Evolutionary conservation across 2,329 filamentous ascomycete species (phyloP), one percentile per base, ranked within the genome.

Genomic region (Xylariaceae sp.): DNA sequence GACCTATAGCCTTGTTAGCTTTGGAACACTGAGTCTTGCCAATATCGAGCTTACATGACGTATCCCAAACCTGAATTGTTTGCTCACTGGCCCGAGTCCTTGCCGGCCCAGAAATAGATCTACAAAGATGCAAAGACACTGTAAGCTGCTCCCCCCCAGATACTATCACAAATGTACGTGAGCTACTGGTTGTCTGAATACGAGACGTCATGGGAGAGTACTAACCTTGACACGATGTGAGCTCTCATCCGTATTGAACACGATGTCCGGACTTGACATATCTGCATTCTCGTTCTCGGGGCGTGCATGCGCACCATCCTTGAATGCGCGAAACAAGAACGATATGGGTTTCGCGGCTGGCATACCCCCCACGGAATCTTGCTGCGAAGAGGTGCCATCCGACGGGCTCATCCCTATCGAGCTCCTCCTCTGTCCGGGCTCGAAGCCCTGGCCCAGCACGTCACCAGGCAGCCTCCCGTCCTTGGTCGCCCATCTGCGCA

Each of bases 161-260:
- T 57, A 32, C 45, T 48, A 8, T 34, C 9, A n/a, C 26, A 29
- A n/a, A n/a, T n/a, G n/a, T n/a, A n/a, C n/a, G n/a, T n/a, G n/a
- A 29, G n/a, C 26, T 29, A 9, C 9, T 9, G 26, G 26, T n/a
- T 29, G 9, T 9, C n/a, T n/a, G 9, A 9, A 29, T 29, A n/a
- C 26, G 26, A 9, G 26, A 29, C n/a, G 26, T n/a, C 9, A n/a
- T n/a, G 26, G n/a, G 26, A 29, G 26, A 29, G 26, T 29, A 34
- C 31, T 33, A 34, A 44, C 42, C 37, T 46, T 43, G 41, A 40
- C 41, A 31, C 43, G 40, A 41, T 54, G 37, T 11, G 48, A 19
- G 12, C 41, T 53, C 24, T 49, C 48, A 19, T 56, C 51, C 9
- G 52, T 56, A 39, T 55, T 55, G 16, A 55, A 36, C 15, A 54